Percentiles rank a stretch among this genome's conserved stretches.
These are phyloP conservation scores for Leccinum aurantiacum DNA, from an alignment of 768 basidiomycete genomes.

Conservation along the genomic window DNA sequence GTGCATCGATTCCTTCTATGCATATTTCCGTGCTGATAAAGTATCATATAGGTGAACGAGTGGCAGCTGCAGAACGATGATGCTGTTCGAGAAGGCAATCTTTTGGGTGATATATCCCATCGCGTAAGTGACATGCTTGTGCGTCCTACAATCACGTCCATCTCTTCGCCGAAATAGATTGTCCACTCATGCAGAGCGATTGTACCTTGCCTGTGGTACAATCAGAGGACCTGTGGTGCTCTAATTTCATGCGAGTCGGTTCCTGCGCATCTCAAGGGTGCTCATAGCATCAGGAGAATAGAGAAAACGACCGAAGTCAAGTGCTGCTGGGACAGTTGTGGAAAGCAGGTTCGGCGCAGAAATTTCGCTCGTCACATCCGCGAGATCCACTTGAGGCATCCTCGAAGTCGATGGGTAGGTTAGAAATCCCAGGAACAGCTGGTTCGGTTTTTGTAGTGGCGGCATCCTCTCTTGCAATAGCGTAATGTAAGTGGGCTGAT, in stretches of 20 bases:
- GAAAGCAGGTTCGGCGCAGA: neutral
- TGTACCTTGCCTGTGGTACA: neutral
- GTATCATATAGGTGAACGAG: neutral
- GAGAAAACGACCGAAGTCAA: accelerated
- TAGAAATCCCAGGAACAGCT: neutral
- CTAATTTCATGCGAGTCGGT: slow-evolving; percentile 1
- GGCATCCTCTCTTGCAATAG: neutral
- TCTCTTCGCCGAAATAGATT: neutral
- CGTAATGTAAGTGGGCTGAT: neutral
- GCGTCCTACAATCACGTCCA: neutral
- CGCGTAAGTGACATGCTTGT: slow-evolving; percentile 1
- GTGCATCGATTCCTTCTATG: neutral
- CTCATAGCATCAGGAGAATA: neutral
- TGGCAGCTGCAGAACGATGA: neutral
- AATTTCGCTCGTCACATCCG: slow-evolving; percentile 10
- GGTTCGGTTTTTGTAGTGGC: neutral
- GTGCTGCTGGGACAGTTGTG: slow-evolving; percentile 4
- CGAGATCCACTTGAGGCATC: slow-evolving; percentile 6
- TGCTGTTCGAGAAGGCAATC: neutral
- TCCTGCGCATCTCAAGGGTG: neutral
- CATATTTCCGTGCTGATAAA: neutral
- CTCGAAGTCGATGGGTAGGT: neutral
- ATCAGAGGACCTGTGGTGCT: neutral
- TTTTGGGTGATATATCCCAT: neutral
- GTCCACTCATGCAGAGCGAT: neutral